phyloP scores from a whole-genome alignment of 352 stramenopile species.

The Globisporangium radiosum region DNA sequence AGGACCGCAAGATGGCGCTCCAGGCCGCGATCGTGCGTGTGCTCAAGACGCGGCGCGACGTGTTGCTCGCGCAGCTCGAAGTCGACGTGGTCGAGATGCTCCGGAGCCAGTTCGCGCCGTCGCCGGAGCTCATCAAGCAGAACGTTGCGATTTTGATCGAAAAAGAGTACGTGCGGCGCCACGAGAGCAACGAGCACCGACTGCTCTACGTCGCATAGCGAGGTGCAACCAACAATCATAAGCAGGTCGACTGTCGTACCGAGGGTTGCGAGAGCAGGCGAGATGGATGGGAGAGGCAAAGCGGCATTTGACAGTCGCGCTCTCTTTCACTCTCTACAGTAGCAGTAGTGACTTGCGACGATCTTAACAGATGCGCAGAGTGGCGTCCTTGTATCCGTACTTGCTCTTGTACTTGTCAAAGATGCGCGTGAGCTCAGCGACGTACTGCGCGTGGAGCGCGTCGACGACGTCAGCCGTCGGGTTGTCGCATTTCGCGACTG shows the following conservation, averaged over 20 bases:
- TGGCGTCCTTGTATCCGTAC: slow-evolving; percentile 53
- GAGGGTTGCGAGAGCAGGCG: too few relatives aligned
- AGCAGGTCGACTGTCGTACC: too few relatives aligned
- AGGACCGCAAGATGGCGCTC: slow-evolving; percentile 85
- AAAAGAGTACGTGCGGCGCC: slow-evolving; percentile 75
- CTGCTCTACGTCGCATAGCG: slow-evolving; percentile 63
- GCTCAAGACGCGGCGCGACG: slow-evolving; percentile 77
- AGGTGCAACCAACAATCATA: background rate
- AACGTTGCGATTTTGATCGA: slow-evolving; percentile 82
- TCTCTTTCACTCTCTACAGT: too few relatives aligned
- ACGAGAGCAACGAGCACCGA: slow-evolving; percentile 49
- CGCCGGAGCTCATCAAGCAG: slow-evolving; percentile 47
- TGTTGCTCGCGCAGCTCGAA: slow-evolving; percentile 49
- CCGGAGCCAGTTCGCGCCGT: slow-evolving; percentile 66
- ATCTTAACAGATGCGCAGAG: slow-evolving; percentile 46
- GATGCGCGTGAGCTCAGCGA: slow-evolving; percentile 62
- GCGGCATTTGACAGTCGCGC: background rate
- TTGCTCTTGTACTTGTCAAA: slow-evolving; percentile 83
- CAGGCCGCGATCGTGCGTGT: slow-evolving; percentile 81
- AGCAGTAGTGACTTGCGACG: background rate
- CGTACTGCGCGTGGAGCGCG: slow-evolving; percentile 56
- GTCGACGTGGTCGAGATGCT: slow-evolving; percentile 72
- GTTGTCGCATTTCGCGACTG: slow-evolving; percentile 47
- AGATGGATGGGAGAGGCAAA: too few relatives aligned
- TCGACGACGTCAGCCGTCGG: slow-evolving; percentile 61